Evolutionary conservation across 768 basidiomycete species (phyloP), one percentile per base, ranked within the genome.

Genomic region (Tulasnella sp.): DNA sequence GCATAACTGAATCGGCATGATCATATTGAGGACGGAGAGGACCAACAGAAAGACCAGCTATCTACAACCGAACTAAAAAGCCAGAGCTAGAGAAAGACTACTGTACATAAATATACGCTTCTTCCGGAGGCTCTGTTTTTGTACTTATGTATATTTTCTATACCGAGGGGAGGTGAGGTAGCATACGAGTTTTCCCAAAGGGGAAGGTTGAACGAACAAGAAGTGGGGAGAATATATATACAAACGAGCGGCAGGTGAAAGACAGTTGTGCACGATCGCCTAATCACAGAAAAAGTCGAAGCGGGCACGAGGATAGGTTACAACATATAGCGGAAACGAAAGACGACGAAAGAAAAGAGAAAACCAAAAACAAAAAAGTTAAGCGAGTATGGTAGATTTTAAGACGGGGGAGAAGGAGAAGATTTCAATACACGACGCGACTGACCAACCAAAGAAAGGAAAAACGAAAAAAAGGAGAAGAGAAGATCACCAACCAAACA

Each of bases 191-290:
- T n/a, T 54, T 54, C 54, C 46, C 46, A 46, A 46, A 46, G 1
- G 18, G 18, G 54, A 54, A 22, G n/a, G 14, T 46, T 46, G 54
- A 54, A 54, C 54, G 54, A 54, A 54, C 24, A n/a, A 46, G 54
- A 54, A 54, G 54, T 54, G 54, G 54, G 54, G 54, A 54, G 54
- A 54, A 54, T 54, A 54, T 54, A 54, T 54, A 54, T 54, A 54
- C 54, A 54, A 54, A 54, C 54, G 54, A 54, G 54, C 54, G 54
- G 54, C 54, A 54, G 22, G 24, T 22, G 54, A 54, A 54, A 54
- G 54, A 54, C 54, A 54, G 11, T n/a, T 5, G 54, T 54, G 54
- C 54, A 54, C 54, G 54, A 54, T 54, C 54, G 54, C 54, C 54
- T 54, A 54, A 54, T 54, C 54, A 54, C 54, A 54, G 54, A 54